Evolutionary conservation across 2,329 filamentous ascomycete species (phyloP), one percentile per base, ranked within the genome.

Genomic region (Lasiodiplodia gonubiensis): DNA sequence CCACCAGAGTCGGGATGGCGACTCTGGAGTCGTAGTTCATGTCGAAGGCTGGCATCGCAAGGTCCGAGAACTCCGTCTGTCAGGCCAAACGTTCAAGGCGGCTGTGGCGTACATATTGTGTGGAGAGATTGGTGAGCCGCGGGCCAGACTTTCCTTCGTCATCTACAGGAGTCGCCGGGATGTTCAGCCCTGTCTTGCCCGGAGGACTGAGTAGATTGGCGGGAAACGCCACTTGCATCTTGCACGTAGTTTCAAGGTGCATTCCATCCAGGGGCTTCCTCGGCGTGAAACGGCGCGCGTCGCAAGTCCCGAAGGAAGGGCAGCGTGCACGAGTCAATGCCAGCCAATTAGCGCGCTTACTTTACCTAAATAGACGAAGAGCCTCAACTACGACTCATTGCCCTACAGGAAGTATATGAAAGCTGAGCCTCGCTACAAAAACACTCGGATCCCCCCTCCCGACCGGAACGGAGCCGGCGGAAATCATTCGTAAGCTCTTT

Each of bases 1-100:
- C 72, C 0, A 70, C 67, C 33, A 74, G 68, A 16, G 72, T 73
- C 18, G 72, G 72, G 35, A 74, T 67, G 18, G 48, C 55, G 12
- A 61, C 65, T 30, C 49, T 48, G 25, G 55, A 25, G 18, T 67
- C 55, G 48, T 59, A 60, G 2, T 6, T 27, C 21, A 66, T 57
- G 37, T 37, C 21, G 53, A 59, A 39, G 42, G 18, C 39, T 3
- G 54, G 64, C 53, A 59, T 37, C 23, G 30, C 25, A 46, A n/a
- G 35, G 39, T 23, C 30, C 37, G 23, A 55, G 6, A 21, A 46
- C 42, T 37, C 35, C 64, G 57, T 48, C 57, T 49, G 11, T 10
- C 33, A 23, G 39, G 42, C 64, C 37, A 53, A 12, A 25, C 14
- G 52, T 39, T 35, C 37, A 49, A 37, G 64, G 46, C 52, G 42